phyloP scores from a whole-genome alignment of 129 eudicot genomes.

The Centrapalus pauciflorus region DNA sequence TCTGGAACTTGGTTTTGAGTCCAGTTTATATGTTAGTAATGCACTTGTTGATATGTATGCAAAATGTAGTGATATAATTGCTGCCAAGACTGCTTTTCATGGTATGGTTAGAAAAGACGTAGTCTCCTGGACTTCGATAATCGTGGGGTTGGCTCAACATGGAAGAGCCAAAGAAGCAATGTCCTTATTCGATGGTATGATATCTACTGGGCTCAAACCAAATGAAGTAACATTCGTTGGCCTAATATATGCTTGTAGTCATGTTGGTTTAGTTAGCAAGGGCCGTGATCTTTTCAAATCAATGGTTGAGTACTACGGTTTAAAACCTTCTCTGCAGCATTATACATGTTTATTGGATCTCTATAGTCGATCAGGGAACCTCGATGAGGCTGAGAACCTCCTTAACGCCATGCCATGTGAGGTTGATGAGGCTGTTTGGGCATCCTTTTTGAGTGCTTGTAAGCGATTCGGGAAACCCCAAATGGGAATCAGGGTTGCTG shows the following conservation, averaged over 20 bases:
- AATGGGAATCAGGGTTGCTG: conserved; percentile 61
- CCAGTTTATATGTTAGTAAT: conserved; percentile 49
- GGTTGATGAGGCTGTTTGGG: conserved; percentile 94
- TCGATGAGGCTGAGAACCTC: conserved; percentile 72
- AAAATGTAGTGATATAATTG: conserved; percentile 72
- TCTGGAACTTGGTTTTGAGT: conserved; percentile 51
- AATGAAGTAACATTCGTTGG: conserved; percentile 82
- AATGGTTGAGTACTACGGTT: conserved; percentile 48
- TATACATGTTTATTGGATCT: conserved; percentile 86
- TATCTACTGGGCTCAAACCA: conserved; percentile 47
- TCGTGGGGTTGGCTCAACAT: conserved; percentile 87
- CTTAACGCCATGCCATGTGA: conserved; percentile 66
- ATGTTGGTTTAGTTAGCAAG: conserved; percentile 78
- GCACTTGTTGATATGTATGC: conserved; percentile 83
- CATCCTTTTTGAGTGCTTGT: conserved; percentile 72
- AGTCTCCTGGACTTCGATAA: conserved; percentile 93
- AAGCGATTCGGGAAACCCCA: conserved; percentile 42
- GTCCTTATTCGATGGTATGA: conserved; percentile 57
- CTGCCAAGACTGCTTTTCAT: conserved; percentile 49
- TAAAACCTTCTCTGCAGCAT: conserved; percentile 69
- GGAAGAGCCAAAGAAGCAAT: conserved; percentile 75
- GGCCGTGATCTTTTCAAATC: conserved; percentile 70
- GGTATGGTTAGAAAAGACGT: conserved; percentile 44
- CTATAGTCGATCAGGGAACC: conserved; percentile 68
- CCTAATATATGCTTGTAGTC: conserved; percentile 81